phyloP scores from a whole-genome alignment of 306 rosid species.

The Acmispon strigosus region DNA sequence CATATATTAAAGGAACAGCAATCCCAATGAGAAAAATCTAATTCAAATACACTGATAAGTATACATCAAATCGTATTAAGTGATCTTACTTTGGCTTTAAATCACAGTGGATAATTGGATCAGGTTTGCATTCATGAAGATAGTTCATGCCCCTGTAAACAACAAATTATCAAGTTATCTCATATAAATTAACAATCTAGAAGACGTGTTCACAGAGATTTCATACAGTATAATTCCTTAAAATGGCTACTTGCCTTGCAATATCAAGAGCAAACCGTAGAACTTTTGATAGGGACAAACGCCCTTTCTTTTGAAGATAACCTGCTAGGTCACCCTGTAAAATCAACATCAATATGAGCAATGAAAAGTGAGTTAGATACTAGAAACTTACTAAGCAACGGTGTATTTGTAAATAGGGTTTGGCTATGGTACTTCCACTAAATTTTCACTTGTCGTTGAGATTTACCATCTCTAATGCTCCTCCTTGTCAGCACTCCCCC shows the following conservation, averaged over 20 bases:
- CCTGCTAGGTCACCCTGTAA: slow-evolving; percentile 82
- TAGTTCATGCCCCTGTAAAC: slow-evolving; percentile 95
- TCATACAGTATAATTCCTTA: slow-evolving; percentile 4
- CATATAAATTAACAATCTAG: slow-evolving; percentile 12
- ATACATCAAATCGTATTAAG: slow-evolving; percentile 42
- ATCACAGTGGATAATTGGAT: slow-evolving; percentile 91
- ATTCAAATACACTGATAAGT: slow-evolving; percentile 19
- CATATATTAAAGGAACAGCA: slow-evolving; percentile 69
- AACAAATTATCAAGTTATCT: slow-evolving; percentile 30
- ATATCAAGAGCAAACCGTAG: slow-evolving; percentile 82
- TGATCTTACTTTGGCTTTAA: slow-evolving; percentile 97
- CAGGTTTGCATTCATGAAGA: slow-evolving; percentile 98
- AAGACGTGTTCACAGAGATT: slow-evolving; percentile 6
- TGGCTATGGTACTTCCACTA: not conserved
- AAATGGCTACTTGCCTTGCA: slow-evolving; percentile 70
- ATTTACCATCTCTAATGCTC: not conserved
- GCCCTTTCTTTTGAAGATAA: slow-evolving; percentile 92
- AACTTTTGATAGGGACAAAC: slow-evolving; percentile 81
- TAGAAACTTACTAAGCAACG: not conserved
- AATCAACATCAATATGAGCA: slow-evolving; percentile 21
- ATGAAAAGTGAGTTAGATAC: slow-evolving; percentile 19
- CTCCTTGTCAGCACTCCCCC: not conserved
- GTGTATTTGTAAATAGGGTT: not conserved
- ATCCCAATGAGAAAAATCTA: slow-evolving; percentile 29
- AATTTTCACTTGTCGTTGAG: not conserved